Evolutionary conservation across 805 yeast genomes (phyloP), one percentile per base, ranked within the genome.

Genomic region (Metschnikowia bowlesiae): DNA sequence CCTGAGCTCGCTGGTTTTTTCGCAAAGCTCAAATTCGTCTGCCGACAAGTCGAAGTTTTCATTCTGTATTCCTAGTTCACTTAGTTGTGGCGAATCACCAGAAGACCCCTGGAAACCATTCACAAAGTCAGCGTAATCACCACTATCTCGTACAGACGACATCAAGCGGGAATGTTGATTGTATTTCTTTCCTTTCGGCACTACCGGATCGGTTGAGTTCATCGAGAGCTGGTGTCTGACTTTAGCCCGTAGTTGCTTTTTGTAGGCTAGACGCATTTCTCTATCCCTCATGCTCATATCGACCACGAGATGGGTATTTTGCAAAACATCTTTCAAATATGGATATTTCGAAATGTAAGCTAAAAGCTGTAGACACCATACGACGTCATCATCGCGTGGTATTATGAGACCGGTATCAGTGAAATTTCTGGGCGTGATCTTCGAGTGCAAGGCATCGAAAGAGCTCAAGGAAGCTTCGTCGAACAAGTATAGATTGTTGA

Each of bases 301-400:
- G 11, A 87, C 85, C 8, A 90, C 83, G 43, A 90, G 69, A 65
- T 87, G 86, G 2, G 96, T 84, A 47, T 79, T 80, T 57, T 90
- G 95, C 51, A 92, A 71, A 44, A 76, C 76, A 36, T 82, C 84
- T 60, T 91, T 87, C 65, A 91, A 71, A 53, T 82, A 79, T 0
- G 97, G 84, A 62, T 94, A 92, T 67, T 92, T 92, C 4, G 97
- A 90, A 39, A 91, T 88, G 66, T 90, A 92, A 11, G 98, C 98
- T 46, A 94, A 68, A 18, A 94, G 75, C 66, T 92, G 98, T 48
- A 92, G 73, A 4, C 96, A 86, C 96, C 97, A 90, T 35, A 89
- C 84, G 14, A 92, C 88, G 63, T 92, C 99, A 64, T 92, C 97
- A 55, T 88, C 96, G 50, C 89, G 80, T 1, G 97, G 97, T 6